These are phyloP conservation scores for Eruca vesicaria DNA, from an alignment of 441 rosid species.

Conservation along the genomic window DNA sequence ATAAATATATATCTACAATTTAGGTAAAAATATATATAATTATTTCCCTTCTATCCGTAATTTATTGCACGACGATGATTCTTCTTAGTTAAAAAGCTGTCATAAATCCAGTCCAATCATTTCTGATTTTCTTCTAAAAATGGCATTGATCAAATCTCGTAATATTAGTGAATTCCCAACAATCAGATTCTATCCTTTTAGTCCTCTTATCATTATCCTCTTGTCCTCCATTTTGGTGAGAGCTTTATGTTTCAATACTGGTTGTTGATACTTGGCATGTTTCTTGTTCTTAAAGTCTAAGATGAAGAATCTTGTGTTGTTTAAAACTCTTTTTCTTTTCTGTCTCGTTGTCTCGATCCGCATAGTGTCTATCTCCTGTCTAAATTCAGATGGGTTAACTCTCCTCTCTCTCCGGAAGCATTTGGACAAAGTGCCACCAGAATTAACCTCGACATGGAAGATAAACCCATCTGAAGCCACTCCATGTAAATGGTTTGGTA, in stretches of 20 bases:
- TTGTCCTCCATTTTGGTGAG: conserved; percentile 1
- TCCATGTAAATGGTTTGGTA: conserved; percentile 67
- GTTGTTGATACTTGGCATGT: conserved; percentile 4
- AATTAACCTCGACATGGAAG: conserved; percentile 51
- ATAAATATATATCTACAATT: neutral
- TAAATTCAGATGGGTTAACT: conserved; percentile 45
- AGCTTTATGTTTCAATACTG: neutral
- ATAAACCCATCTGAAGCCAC: conserved; percentile 41
- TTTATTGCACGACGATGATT: neutral
- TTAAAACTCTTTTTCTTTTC: neutral
- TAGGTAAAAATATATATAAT: neutral
- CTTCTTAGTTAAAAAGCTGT: neutral
- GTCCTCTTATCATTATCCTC: neutral
- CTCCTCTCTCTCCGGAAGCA: conserved; percentile 45
- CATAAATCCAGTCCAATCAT: neutral
- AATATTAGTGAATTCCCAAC: neutral
- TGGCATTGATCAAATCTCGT: neutral
- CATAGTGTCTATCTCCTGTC: conserved; percentile 20
- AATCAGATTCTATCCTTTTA: neutral
- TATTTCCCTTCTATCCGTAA: neutral
- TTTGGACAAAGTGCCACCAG: conserved; percentile 47
- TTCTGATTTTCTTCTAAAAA: neutral
- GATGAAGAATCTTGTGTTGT: conserved; percentile 16
- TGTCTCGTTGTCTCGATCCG: conserved; percentile 12
- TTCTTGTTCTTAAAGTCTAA: conserved; percentile 6